A percentile compares a stretch with the other conserved stretches of the same genome.
phyloP scores from a whole-genome alignment of 2,329 filamentous ascomycete genomes.

The Pseudogymnoascus sp. region DNA sequence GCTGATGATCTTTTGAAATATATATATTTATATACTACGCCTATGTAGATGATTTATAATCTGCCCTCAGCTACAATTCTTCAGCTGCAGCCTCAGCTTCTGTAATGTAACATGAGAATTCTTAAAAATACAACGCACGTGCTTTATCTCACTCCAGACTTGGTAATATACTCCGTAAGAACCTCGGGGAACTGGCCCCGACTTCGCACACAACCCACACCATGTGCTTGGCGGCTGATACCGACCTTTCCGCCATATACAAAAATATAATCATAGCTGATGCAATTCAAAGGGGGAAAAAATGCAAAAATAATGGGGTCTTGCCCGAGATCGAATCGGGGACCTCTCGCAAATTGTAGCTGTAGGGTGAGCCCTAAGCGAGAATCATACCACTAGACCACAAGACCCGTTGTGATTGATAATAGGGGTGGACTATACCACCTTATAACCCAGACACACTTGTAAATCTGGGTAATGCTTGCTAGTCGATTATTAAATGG shows the following conservation, averaged over 20 bases:
- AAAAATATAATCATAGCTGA: background rate
- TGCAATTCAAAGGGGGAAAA: background rate
- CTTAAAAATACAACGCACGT: background rate
- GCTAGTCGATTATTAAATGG: background rate
- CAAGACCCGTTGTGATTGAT: conserved; percentile 1
- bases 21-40: background rate
- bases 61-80: background rate
- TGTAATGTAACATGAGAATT: background rate
- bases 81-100: background rate
- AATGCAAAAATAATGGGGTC: conserved; percentile 1
- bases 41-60: background rate
- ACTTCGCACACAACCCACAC: background rate
- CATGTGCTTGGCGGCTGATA: background rate
- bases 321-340: conserved; percentile 9
- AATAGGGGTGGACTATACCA: background rate
- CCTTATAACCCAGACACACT: background rate
- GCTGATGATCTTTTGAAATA: background rate
- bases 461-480: background rate
- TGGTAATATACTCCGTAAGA: background rate
- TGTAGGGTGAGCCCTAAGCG: conserved; percentile 9
- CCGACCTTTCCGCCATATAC: background rate
- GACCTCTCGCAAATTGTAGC: conserved; percentile 9
- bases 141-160: background rate
- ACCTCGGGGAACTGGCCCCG: background rate
- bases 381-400: conserved; percentile 9